Evolutionary conservation across 345 rosid genomes (phyloP), one percentile per base, ranked within the genome.

Genomic region (Abelmoschus esculentus): DNA sequence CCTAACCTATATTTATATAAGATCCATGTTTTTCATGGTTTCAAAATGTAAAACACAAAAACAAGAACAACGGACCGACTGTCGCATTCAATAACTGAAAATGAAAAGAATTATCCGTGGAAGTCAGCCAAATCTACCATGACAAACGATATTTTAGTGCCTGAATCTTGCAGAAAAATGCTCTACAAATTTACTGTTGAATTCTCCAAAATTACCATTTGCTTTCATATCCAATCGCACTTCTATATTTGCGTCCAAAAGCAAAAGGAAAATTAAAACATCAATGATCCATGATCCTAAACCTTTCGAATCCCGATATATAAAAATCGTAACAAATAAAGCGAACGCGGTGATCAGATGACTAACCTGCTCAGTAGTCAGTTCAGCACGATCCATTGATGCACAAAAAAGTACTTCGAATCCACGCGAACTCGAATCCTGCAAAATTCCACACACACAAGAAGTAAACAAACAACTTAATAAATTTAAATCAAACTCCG

Each of bases 371-470:
- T 88, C 92, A 3, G 85, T 76, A 62, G 81, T 77, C 60, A 92
- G 86, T 69, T 86, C 97, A 2, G 93, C 97, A 38, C 82, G 93
- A 72, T 83, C 87, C 97, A 91, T 91, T 66, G 85, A 49, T 67
- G 57, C 72, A 75, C 62, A 36, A 60, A 44, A 52, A 80, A 73
- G 52, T 77, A 75, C 71, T 74, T 12, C 75, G 71, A 72, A 66
- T 73, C 67, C 59, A 69, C 53, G 31, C 72, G 71, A 80, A 77
- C 71, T 72, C 61, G 31, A 74, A 70, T 13, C 66, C 79, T 79
- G 40, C 40, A 82, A 73, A 63, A 15, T 36, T 15, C 31, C 62
- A 40, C 55, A 12, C 1, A 7, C 1, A 7, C 5, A 52, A 12
- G 59, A 50, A 36, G 0, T 55, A 22, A 42, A 5, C 10, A 22